Evolutionary conservation across 441 rosid genomes (phyloP), one percentile per base, ranked within the genome.

Genomic region (Euphorbia celastroides): DNA sequence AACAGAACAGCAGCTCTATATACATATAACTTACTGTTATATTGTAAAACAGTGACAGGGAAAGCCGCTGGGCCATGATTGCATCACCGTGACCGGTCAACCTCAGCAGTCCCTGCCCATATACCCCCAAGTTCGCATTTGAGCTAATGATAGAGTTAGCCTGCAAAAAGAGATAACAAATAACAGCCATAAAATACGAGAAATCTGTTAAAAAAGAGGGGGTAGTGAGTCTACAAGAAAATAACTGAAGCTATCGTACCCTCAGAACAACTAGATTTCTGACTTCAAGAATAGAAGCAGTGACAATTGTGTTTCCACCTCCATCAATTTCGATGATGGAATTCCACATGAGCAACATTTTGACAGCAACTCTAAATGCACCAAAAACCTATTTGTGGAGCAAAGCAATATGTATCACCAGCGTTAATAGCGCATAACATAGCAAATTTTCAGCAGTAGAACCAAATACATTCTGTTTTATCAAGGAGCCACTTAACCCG

Each of bases 261-360:
- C 81, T 88, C 62, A 95, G 83, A 78, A 92, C 99, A 74, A 92
- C 91, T 60, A 92, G 89, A 85, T 95, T 95, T 76, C 97, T 86
- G 82, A 86, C 96, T 88, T 95, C 99, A 75, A 95, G 92, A 72
- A 92, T 66, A 67, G 99, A 95, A 61, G 96, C 86, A 56, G 95
- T 86, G 55, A 95, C 96, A 42, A 85, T 77, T 52, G 98, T 87
- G 77, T 92, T 92, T 80, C 98, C 97, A 50, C 93, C 89, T 60
- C 98, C 98, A 84, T 92, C 98, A 69, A 92, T 83, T 84, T 82
- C 86, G 78, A 95, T 88, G 71, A 80, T 81, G 66, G 99, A 92
- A 84, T 95, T 95, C 95, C 90, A 87, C 98, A 95, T 90, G 61
- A 95, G 96, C 75, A 95, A 77, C 88, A 95, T 92, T 83, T 95